Base-by-base conservation (phyloP, 352 stramenopile species). In the Pythium rhizo-oryzae region DNA sequence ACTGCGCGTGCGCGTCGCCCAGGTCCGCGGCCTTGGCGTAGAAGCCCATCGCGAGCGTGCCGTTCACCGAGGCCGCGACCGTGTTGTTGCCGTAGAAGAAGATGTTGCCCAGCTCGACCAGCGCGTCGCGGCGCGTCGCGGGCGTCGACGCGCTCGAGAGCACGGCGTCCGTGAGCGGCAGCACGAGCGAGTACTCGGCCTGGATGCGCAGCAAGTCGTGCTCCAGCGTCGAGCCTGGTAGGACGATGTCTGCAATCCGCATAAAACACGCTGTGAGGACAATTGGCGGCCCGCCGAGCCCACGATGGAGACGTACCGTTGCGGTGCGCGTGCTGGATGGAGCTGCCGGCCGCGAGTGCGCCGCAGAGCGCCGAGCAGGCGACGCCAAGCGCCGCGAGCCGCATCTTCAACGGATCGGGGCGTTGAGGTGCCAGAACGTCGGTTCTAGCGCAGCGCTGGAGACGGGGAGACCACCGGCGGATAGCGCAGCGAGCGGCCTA, bases 51-150 rank as follows among this genome's bases (percentile, higher is more conserved):
- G 86, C 85, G 11, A 90, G 70, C n/a, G 86, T 88, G 30, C 84
- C 81, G 58, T 95, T 95, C 19, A 92, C 76, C 8, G 66, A 62
- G 33, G 81, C 81, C 39, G 68, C 73, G 35, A 92, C 68, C 16
- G 84, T 88, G 59, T 75, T 76, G 70, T 92, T 91, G 59, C 85
- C 79, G 65, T 93, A 93, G 63, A 93, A 93, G 43, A 89, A 92
- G 59, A 87, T 81, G 66, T 91, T 78, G 52, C 82, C 85, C 19
- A 93, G 72, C 65, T 89, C 79, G 62, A 89, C 82, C 56, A 93
- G 76, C 59, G 83, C 85, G 21, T 78, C 76, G 12, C 80, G 82
- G 15, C 81, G 80, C 41, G 76, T 77, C 6, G 59, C 44, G 2
- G 62, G 59, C 16, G 76, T 67, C 19, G 80, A 71, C 5, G 73